These are phyloP conservation scores for Metschnikowia kofuensis DNA, from an alignment of 805 yeast species.

Conservation along the genomic window DNA sequence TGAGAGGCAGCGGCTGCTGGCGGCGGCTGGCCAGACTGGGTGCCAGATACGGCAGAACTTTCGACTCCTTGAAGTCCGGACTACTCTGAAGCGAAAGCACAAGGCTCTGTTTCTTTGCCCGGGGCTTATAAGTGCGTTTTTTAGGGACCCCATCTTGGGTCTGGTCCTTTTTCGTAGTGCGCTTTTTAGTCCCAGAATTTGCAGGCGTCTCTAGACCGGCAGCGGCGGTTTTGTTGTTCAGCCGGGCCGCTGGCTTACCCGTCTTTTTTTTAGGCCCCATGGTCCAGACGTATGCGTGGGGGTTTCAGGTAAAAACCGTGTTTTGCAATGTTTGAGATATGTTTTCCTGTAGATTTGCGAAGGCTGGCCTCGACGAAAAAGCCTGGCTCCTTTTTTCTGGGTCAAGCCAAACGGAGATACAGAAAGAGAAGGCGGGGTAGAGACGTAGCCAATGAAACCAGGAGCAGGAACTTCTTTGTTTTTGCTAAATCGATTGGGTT, in stretches of 20 bases:
- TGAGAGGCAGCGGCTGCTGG: not conserved
- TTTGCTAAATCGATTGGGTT: too few relatives aligned
- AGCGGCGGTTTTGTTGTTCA: not conserved
- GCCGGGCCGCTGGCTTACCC: conserved; percentile 6
- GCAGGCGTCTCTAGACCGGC: not conserved
- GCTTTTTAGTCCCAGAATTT: not conserved
- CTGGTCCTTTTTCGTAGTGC: not conserved
- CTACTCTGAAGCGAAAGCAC: conserved; percentile 10
- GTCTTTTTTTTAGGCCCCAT: conserved; percentile 8
- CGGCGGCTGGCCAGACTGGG: not conserved
- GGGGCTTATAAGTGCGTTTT: not conserved
- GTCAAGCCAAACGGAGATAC: not conserved
- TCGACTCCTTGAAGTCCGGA: conserved; percentile 6
- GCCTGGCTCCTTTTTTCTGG: not conserved
- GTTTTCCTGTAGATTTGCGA: not conserved
- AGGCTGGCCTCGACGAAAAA: not conserved
- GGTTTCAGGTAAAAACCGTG: not conserved
- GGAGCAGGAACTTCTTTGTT: too few relatives aligned
- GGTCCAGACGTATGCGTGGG: not conserved
- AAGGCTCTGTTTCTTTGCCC: conserved; percentile 4
- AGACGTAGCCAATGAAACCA: too few relatives aligned
- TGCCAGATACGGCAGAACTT: not conserved
- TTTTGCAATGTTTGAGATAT: not conserved
- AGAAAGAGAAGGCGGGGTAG: too few relatives aligned
- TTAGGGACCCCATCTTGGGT: not conserved